Conservation (phyloP, 31 red algal genomes). For the Bonnemaisonia californica region DNA sequence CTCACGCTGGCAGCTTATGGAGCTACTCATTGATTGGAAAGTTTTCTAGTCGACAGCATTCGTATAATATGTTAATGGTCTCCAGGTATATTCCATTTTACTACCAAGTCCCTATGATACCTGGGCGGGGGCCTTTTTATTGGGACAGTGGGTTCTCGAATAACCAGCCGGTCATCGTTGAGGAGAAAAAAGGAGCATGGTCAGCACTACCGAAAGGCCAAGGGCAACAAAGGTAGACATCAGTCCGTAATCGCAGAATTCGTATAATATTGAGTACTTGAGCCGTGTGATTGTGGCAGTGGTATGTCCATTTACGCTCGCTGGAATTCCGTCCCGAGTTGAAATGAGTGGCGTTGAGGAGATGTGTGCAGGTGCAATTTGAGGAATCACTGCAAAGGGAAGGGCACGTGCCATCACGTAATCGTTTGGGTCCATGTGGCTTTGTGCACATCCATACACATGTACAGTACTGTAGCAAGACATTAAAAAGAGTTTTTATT, state of each 20-base stretch:
- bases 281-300: conserved; percentile 14
- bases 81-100: conserved; percentile 64
- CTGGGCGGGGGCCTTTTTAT: conserved; percentile 35
- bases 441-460: too few relatives aligned
- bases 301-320: conserved; percentile 46
- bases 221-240: conserved; percentile 43
- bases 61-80: conserved; percentile 38
- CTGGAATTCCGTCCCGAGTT: conserved; percentile 19
- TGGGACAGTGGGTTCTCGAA: conserved; percentile 65
- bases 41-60: conserved; percentile 29
- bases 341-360: conserved; percentile 23
- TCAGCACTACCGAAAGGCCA: conserved; percentile 48
- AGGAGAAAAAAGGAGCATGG: conserved; percentile 4
- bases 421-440: too few relatives aligned
- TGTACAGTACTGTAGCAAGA: too few relatives aligned
- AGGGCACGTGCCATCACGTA: too few relatives aligned
- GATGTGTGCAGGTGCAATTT: too few relatives aligned
- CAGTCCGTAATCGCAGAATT: conserved; percentile 33
- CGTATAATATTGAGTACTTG: conserved; percentile 39
- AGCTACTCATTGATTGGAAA: conserved; percentile 27
- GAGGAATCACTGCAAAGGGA: too few relatives aligned
- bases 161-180: conserved; percentile 48
- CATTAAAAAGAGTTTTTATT: too few relatives aligned
- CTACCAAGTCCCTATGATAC: conserved; percentile 44
- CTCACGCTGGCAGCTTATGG: conserved; percentile 20